Base-by-base conservation (phyloP, 1,139 yeast genomes). In the Scheffersomyces quercinus region DNA sequence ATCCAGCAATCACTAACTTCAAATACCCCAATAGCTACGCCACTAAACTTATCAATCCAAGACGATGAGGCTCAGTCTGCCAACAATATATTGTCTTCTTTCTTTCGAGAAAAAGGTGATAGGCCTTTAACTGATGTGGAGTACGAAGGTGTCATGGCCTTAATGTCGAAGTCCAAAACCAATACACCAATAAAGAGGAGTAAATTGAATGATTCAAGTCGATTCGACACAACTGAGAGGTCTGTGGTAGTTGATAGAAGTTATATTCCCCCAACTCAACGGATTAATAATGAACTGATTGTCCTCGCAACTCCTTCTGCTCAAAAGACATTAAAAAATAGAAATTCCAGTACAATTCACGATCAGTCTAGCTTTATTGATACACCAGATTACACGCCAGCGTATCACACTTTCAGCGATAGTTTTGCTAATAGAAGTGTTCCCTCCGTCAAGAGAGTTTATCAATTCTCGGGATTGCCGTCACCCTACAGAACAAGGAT, bases 71-170 rank as follows among this genome's bases (percentile, higher is more conserved):
- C 40, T 38, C 13, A 38, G 41, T 16, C 65, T n/a, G 56, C 70
- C 7, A 85, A 83, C 60, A 82, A 79, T 41, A 75, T 81, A 28
- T 69, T 90, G 44, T 85, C 91, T 5, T 81, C 76, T 35, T 90
- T 90, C 58, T 90, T 90, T 62, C 75, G 76, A 30, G 71, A 70
- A 33, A 89, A 88, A 58, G 97, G 97, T n/a, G 80, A 83, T 47
- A 67, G 68, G 13, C 91, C 95, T 8, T 69, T 90, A 47, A 75
- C 83, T 9, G 90, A 85, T 13, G 73, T 89, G 39, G 98, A 91
- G 62, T 78, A 84, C 51, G 95, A 85, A 58, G 97, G 97, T 4
- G 96, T 90, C 0, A 64, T 87, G 56, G 79, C 95, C 75, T 60
- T 78, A 60, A 47, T 71, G 43, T 52, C 64, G 15, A 54, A 56